Evolutionary conservation across 371 early-diverging fungal species (phyloP).

Genomic region (Basidiobolus meristosporus): DNA sequence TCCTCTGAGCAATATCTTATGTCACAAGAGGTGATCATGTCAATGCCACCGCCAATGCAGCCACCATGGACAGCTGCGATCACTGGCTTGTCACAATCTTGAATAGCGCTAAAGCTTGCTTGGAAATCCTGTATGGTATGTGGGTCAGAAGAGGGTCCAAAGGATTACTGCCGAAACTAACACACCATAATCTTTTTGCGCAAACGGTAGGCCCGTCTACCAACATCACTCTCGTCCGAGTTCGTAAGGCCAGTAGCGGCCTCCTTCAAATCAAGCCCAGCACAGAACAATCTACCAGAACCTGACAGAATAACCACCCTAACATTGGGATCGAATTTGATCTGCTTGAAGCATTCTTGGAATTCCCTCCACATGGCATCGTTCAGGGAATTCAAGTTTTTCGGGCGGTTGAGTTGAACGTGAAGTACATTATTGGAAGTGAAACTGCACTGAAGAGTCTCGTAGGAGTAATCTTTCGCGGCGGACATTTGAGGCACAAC

Average conservation of each 20-base stretch:
- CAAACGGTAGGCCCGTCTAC: constrained; percentile 19
- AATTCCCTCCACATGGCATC: constrained; percentile 28
- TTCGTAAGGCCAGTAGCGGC: background rate
- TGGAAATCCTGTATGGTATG: constrained; percentile 23
- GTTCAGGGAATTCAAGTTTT: constrained; percentile 64
- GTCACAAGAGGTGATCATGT: constrained; percentile 79
- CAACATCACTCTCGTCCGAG: constrained; percentile 13
- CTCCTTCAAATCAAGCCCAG: constrained; percentile 71
- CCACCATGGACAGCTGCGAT: constrained; percentile 73
- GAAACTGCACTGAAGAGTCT: no score
- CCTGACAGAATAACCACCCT: constrained; percentile 57
- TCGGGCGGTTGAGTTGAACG: constrained; percentile 67
- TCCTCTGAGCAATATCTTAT: constrained; percentile 69
- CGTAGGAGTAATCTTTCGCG: no score
- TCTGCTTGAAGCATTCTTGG: constrained; percentile 21
- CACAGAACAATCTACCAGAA: constrained; percentile 58
- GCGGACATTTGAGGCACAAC: no score
- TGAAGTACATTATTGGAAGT: constrained; percentile 31
- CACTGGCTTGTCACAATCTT: constrained; percentile 70
- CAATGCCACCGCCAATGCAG: constrained; percentile 83
- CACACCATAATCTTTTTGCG: constrained; percentile 18
- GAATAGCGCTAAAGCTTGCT: constrained; percentile 50
- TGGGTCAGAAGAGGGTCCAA: background rate
- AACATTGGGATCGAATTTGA: constrained; percentile 37
- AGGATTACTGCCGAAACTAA: background rate